A percentile compares a stretch with the other conserved stretches of the same genome.
Evolutionary conservation across 352 stramenopile species (phyloP).

Genomic region (Globisporangium heterothallicum): DNA sequence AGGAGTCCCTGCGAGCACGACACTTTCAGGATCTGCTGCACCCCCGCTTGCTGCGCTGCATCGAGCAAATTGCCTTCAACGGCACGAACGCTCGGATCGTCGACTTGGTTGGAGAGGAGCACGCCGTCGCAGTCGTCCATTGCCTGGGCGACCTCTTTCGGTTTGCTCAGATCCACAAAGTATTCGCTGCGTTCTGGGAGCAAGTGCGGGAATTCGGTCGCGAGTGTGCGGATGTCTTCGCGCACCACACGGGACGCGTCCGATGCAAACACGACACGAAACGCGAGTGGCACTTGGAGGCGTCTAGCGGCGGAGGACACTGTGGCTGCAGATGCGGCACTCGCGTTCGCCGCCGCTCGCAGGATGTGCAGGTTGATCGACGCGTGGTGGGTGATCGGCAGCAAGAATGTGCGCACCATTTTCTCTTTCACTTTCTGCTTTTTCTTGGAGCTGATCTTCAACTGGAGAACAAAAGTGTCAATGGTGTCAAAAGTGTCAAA

Average conservation of each 20-base stretch:
- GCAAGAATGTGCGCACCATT: conserved; percentile 21
- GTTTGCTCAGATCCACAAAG: conserved; percentile 35
- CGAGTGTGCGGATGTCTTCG: conserved; percentile 15
- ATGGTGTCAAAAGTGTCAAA: no score
- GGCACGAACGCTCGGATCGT: conserved; percentile 5
- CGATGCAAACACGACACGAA: conserved; percentile 17
- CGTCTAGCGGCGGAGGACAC: not conserved
- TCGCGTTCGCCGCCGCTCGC: no score
- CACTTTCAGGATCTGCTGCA: conserved; percentile 40
- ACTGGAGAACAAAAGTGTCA: not conserved
- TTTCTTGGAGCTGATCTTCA: conserved; percentile 1
- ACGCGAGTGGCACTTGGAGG: conserved; percentile 2
- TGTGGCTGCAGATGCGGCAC: conserved; percentile 2
- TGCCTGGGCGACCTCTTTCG: conserved; percentile 33
- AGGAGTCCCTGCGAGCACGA: conserved; percentile 47
- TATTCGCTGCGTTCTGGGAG: conserved; percentile 25
- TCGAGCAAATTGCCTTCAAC: conserved; percentile 18
- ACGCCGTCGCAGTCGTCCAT: conserved; percentile 38
- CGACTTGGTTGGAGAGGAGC: conserved; percentile 27
- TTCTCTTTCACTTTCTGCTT: not conserved
- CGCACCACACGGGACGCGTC: conserved; percentile 7
- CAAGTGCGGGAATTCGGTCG: conserved; percentile 17
- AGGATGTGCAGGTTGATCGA: conserved; percentile 15
- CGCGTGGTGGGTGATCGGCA: conserved; percentile 31
- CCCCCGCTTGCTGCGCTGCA: conserved; percentile 7